A percentile compares a stretch with the other conserved stretches of the same genome.
Evolutionary conservation across 2,329 filamentous ascomycete species (phyloP).

Genomic region (Fusarium nematophilum): DNA sequence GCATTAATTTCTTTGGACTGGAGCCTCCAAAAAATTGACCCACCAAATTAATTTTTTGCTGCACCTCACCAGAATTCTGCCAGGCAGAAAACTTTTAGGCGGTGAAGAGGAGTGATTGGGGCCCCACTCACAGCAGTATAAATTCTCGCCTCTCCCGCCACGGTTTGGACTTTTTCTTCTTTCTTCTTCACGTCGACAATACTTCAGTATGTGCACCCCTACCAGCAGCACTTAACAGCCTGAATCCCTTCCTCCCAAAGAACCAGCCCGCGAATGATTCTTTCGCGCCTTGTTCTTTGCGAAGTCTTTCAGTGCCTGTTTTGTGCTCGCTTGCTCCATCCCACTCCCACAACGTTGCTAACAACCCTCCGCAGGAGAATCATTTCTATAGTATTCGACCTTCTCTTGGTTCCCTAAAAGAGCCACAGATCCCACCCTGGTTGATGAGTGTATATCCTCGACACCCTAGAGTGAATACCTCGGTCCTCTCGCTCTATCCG

Average conservation of each 20-base stretch:
- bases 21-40: not conserved
- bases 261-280: not conserved
- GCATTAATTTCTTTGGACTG: too few species aligned
- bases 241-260: not conserved
- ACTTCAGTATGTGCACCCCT: constrained; percentile 53
- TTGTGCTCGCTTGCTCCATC: constrained; percentile 70
- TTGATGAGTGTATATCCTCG: constrained; percentile 75
- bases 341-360: constrained; percentile 82
- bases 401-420: constrained; percentile 90
- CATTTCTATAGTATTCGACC: constrained; percentile 98
- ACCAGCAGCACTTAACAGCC: not conserved
- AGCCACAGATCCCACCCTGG: constrained; percentile 86
- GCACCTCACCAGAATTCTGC: constrained; percentile 38
- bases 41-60: constrained; percentile 1
- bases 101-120: constrained; percentile 43
- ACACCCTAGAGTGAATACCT: constrained; percentile 57
- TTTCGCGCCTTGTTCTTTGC: too few species aligned
- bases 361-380: constrained; percentile 72
- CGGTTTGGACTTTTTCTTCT: constrained; percentile 55
- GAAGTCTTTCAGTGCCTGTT: too few species aligned
- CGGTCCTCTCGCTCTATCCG: constrained; percentile 44
- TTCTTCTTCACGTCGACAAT: constrained; percentile 72
- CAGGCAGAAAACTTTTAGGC: constrained; percentile 48
- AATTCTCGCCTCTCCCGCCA: constrained; percentile 46
- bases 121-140: constrained; percentile 52